Conservation (phyloP, 768 basidiomycete species). For the Termitomyces sp. region DNA sequence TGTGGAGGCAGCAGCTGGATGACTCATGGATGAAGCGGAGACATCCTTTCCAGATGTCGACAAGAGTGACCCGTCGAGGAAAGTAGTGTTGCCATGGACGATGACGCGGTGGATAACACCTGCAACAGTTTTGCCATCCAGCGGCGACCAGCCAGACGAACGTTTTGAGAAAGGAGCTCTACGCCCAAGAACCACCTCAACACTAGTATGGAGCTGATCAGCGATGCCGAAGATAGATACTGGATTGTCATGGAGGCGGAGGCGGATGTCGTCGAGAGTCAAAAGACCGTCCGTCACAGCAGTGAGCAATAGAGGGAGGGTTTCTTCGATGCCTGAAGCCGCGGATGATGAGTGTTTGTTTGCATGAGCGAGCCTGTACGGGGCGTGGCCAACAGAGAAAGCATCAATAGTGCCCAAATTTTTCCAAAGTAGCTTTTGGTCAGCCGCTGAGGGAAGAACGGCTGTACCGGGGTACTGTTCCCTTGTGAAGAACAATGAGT, state of each 20-base stretch:
- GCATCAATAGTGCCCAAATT: slow-evolving; percentile 81
- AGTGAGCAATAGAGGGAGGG: slow-evolving; percentile 80
- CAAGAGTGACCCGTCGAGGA: slow-evolving; percentile 78
- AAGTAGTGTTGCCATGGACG: slow-evolving; percentile 82
- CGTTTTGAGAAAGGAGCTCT: slow-evolving; percentile 48
- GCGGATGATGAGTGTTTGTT: slow-evolving; percentile 55
- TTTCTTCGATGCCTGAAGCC: slow-evolving; percentile 80
- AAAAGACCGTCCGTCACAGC: slow-evolving; percentile 79
- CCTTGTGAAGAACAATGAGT: slow-evolving; percentile 80
- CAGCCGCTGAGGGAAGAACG: slow-evolving; percentile 64
- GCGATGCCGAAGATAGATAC: slow-evolving; percentile 86
- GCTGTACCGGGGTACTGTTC: slow-evolving; percentile 65
- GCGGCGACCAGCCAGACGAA: slow-evolving; percentile 73
- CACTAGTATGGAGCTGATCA: slow-evolving; percentile 79
- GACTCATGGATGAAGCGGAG: slow-evolving; percentile 52
- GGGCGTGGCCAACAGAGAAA: slow-evolving; percentile 85
- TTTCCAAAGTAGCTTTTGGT: slow-evolving; percentile 83
- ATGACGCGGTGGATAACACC: slow-evolving; percentile 89
- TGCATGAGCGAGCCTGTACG: slow-evolving; percentile 67
- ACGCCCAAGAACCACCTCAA: slow-evolving; percentile 90
- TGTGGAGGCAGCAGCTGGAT: slow-evolving; percentile 17
- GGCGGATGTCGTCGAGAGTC: slow-evolving; percentile 74
- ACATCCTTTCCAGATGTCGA: slow-evolving; percentile 65
- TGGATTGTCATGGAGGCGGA: slow-evolving; percentile 89
- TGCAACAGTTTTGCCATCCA: slow-evolving; percentile 53